Evolutionary conservation across 352 stramenopile species (phyloP), one percentile per base, ranked within the genome.

Genomic region (Globisporangium perplexum): DNA sequence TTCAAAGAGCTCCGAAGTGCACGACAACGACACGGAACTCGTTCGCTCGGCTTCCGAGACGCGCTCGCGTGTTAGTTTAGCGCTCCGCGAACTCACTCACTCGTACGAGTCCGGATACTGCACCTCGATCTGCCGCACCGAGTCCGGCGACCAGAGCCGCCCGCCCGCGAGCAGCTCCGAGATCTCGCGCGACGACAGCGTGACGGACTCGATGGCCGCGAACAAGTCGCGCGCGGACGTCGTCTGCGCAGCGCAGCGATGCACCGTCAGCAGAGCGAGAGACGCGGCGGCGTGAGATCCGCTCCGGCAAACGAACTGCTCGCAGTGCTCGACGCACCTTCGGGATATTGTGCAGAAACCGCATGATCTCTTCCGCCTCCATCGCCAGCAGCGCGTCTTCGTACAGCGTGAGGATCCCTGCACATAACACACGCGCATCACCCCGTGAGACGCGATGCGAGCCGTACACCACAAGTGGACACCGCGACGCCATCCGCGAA

Each of bases 31-130:
- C n/a, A n/a, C n/a, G n/a, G n/a, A n/a, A n/a, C n/a, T n/a, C n/a
- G n/a, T n/a, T n/a, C n/a, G n/a, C n/a, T n/a, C n/a, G n/a, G n/a
- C n/a, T n/a, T n/a, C n/a, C n/a, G n/a, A n/a, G n/a, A n/a, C n/a
- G n/a, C n/a, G n/a, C n/a, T n/a, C n/a, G n/a, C n/a, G n/a, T n/a
- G n/a, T 30, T 2, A 5, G 26, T 30, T 30, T 30, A 30, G 26
- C 30, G 12, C 55, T 33, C 42, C 56, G 12, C 15, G 57, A 2
- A 47, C 35, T 53, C n/a, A 22, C 8, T 58, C 68, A 79, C 28
- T 94, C 81, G 55, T 94, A 94, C 1, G 77, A 71, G 23, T 93
- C 80, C 15, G 84, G 84, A 49, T 71, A 92, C 54, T 88, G 86
- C 49, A 93, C 69, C 57, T 71, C 51, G 52, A 91, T 71, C 26